Conservation (phyloP, 139 green algal genomes). For the Micromonas commoda region DNA sequence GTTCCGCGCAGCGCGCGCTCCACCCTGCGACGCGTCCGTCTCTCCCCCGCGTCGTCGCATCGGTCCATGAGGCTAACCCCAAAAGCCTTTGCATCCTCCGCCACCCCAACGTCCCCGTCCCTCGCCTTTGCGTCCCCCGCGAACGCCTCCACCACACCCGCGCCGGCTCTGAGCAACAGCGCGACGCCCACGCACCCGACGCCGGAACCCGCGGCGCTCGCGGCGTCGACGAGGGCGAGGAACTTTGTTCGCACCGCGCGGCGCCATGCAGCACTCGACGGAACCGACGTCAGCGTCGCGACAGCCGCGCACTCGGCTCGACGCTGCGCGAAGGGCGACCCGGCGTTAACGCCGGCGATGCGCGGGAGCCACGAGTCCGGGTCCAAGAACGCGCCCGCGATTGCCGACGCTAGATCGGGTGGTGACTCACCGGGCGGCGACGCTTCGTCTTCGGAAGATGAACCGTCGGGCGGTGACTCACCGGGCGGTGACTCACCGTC, state of each 20-base stretch:
- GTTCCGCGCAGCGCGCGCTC: not conserved
- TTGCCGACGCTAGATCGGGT: not conserved
- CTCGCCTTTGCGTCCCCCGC: not conserved
- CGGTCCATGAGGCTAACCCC: not conserved
- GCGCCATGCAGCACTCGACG: not conserved
- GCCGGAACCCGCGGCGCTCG: not conserved
- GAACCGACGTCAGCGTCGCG: too few relatives aligned
- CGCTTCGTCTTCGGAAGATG: too few relatives aligned
- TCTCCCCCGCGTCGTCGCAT: not conserved
- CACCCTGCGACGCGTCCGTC: not conserved
- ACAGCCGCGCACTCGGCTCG: conserved; percentile 1
- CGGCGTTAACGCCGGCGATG: not conserved
- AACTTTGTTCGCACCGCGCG: not conserved
- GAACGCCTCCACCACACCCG: not conserved
- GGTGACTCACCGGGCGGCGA: too few relatives aligned
- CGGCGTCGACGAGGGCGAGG: not conserved
- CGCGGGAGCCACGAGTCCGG: not conserved
- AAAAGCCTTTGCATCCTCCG: not conserved
- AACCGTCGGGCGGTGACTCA: too few relatives aligned
- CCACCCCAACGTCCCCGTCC: not conserved
- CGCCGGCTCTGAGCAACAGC: not conserved
- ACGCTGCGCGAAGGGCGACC: conserved; percentile 7
- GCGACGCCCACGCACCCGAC: not conserved
- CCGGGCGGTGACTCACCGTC: not conserved
- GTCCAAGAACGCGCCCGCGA: not conserved